Conservation (phyloP, 345 rosid species). For the sweet orange (Citrus sinensis) region DVS_A1.0 CM039163.1:40878001-40878500, state of each 20-base stretch:
- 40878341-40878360: not conserved
- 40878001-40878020: too few species aligned
- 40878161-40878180: not conserved
- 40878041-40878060: rapidly evolving
- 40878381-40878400: not conserved
- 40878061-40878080: too few species aligned
- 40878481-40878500: not conserved
- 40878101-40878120: rapidly evolving
- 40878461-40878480: not conserved
- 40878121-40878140: too few species aligned
- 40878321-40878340: not conserved
- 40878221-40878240: not conserved
- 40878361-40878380: slow-evolving; percentile 2
- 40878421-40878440: rapidly evolving
- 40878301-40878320: not conserved
- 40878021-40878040: too few species aligned
- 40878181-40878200: not conserved
- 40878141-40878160: not conserved
- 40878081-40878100: rapidly evolving
- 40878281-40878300: not conserved
- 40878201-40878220: not conserved
- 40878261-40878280: not conserved
- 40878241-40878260: not conserved
- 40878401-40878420: not conserved
- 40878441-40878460: not conserved